Conservation (phyloP, 805 yeast genomes). For the Wickerhamomyces mucosus region DNA sequence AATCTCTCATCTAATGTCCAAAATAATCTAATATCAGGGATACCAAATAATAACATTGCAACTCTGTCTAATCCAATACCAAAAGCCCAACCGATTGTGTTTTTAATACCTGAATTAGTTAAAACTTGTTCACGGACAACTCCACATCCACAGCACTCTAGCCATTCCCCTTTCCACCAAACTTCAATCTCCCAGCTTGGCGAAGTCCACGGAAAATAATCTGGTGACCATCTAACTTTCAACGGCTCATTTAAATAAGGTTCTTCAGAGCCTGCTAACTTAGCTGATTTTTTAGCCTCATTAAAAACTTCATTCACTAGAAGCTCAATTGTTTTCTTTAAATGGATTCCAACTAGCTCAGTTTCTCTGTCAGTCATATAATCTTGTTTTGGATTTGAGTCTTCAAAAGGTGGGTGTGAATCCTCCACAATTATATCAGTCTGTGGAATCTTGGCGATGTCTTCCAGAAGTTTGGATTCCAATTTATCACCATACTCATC, state of each 20-base stretch:
- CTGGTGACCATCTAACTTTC: constrained; percentile 88
- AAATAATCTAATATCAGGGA: constrained; percentile 89
- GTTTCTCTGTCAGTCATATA: constrained; percentile 66
- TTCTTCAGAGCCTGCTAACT: constrained; percentile 47
- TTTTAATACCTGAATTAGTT: constrained; percentile 56
- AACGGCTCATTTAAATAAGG: constrained; percentile 65
- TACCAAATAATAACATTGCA: constrained; percentile 91
- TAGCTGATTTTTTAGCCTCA: constrained; percentile 54
- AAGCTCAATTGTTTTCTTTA: constrained; percentile 79
- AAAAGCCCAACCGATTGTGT: constrained; percentile 91
- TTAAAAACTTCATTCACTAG: constrained; percentile 77
- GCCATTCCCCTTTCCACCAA: constrained; percentile 98
- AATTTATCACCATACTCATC: constrained; percentile 27
- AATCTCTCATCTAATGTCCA: constrained; percentile 86
- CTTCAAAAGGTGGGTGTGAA: constrained; percentile 42
- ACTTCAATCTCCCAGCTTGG: constrained; percentile 99
- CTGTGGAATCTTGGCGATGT: constrained; percentile 56
- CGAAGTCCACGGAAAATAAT: constrained; percentile 96
- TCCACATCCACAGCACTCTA: constrained; percentile 96
- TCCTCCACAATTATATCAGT: constrained; percentile 74
- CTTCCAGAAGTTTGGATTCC: constrained; percentile 38
- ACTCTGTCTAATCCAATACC: constrained; percentile 92
- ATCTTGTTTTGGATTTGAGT: constrained; percentile 69
- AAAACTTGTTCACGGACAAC: constrained; percentile 74
- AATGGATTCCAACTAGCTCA: constrained; percentile 59